phyloP scores from a whole-genome alignment of 2,329 filamentous ascomycete species.

The Beauveria sp. region DNA sequence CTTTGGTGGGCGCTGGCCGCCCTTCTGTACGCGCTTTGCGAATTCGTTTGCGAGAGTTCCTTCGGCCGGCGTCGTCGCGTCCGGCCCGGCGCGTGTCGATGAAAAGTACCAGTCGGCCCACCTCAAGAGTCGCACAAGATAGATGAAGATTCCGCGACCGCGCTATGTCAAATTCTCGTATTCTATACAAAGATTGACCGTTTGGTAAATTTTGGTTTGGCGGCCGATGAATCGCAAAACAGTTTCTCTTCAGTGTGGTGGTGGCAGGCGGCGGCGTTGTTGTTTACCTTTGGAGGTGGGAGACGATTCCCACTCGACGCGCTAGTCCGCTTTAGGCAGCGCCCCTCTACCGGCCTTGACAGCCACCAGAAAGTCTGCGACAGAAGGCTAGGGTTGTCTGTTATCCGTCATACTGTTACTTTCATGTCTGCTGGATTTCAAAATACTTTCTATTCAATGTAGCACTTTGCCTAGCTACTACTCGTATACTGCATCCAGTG shows the following conservation, averaged over 20 bases:
- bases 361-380: not conserved
- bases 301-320: not conserved
- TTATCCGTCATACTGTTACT: not conserved
- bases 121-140: not conserved
- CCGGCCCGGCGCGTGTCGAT: slow-evolving; percentile 6
- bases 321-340: slow-evolving; percentile 4
- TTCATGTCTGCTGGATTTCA: not conserved
- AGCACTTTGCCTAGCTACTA: slow-evolving; percentile 15
- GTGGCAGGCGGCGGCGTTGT: slow-evolving; percentile 5
- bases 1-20: not conserved
- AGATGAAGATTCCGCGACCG: too few species aligned
- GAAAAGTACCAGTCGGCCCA: not conserved
- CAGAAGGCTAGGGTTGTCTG: not conserved
- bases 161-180: not conserved
- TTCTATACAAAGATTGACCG: not conserved
- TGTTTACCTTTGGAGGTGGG: slow-evolving; percentile 11
- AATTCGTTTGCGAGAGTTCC: not conserved
- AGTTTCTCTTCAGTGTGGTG: not conserved
- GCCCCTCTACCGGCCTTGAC: not conserved
- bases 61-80: not conserved
- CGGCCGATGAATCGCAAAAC: slow-evolving; percentile 5
- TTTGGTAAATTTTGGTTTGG: not conserved
- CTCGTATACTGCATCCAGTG: not conserved
- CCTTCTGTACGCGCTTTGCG: not conserved
- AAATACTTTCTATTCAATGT: slow-evolving; percentile 2